Conservation (phyloP, 768 basidiomycete species). For the Cyathus striatus region DNA sequence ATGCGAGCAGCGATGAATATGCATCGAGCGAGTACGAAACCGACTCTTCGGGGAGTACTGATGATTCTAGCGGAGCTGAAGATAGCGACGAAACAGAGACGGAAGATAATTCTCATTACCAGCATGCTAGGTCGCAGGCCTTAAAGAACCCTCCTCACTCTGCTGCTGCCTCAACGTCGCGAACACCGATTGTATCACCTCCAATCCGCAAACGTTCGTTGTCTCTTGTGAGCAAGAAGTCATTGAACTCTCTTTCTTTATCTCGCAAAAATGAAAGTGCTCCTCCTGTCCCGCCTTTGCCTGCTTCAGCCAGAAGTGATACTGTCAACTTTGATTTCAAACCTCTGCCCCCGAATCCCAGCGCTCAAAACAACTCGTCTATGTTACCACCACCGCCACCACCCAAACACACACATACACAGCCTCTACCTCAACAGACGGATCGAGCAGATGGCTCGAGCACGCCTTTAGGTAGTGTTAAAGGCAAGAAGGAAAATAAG, state of each 20-base stretch:
- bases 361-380: too few species aligned
- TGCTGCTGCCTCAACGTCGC: slow-evolving; percentile 7
- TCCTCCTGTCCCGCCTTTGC: slow-evolving; percentile 38
- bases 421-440: too few species aligned
- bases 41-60: slow-evolving; percentile 14
- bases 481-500: slow-evolving; percentile 31
- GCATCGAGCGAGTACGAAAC: slow-evolving; percentile 33
- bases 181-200: slow-evolving; percentile 11
- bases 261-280: slow-evolving; percentile 23
- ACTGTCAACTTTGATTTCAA: slow-evolving; percentile 26
- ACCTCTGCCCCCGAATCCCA: slow-evolving; percentile 33
- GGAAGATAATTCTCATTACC: slow-evolving; percentile 11
- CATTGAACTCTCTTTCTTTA: slow-evolving; percentile 14
- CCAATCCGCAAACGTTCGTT: slow-evolving; percentile 27
- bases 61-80: slow-evolving; percentile 21
- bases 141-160: slow-evolving; percentile 1
- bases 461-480: too few species aligned
- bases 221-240: slow-evolving; percentile 39
- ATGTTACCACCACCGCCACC: neutral
- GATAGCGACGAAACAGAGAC: slow-evolving; percentile 13
- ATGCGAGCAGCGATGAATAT: slow-evolving; percentile 34
- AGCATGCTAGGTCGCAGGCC: slow-evolving; percentile 4
- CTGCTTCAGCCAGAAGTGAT: slow-evolving; percentile 27
- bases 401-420: neutral
- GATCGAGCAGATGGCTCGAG: too few species aligned